Percentiles rank a stretch among this genome's conserved stretches.
These are phyloP conservation scores for Populus alba DNA, from an alignment of 345 rosid genomes.

Conservation along the genomic window DNA sequence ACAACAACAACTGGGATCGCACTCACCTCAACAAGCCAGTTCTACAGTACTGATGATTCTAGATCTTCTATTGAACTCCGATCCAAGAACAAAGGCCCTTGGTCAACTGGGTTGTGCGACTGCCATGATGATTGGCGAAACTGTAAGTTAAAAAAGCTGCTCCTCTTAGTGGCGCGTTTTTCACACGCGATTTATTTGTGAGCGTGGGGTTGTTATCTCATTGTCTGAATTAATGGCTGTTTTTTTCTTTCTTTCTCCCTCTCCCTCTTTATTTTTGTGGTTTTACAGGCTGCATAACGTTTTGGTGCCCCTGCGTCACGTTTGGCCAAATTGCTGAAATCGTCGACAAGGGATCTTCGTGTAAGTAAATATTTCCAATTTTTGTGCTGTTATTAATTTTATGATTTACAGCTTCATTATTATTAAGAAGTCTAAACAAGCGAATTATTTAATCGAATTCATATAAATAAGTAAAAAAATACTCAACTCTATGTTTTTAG, in stretches of 20 bases:
- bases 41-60: slow-evolving; percentile 7
- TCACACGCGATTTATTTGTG: neutral
- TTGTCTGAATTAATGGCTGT: neutral
- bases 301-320: slow-evolving; percentile 41
- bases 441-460: neutral
- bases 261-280: neutral
- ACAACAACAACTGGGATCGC: slow-evolving; percentile 26
- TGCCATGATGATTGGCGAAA: slow-evolving; percentile 35
- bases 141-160: slow-evolving; percentile 27
- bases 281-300: slow-evolving; percentile 40
- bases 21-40: neutral
- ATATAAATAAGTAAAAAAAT: no score
- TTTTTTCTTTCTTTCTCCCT: neutral
- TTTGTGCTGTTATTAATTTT: neutral
- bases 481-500: neutral
- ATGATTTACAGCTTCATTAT: neutral
- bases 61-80: neutral
- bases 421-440: neutral
- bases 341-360: slow-evolving; percentile 41
- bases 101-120: slow-evolving; percentile 43
- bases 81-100: slow-evolving; percentile 18
- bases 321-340: slow-evolving; percentile 44
- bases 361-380: slow-evolving; percentile 15
- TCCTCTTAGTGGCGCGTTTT: neutral
- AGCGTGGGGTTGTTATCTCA: neutral